Base-by-base conservation (phyloP, 805 yeast species). In the Ogataea naganishii region DNA sequence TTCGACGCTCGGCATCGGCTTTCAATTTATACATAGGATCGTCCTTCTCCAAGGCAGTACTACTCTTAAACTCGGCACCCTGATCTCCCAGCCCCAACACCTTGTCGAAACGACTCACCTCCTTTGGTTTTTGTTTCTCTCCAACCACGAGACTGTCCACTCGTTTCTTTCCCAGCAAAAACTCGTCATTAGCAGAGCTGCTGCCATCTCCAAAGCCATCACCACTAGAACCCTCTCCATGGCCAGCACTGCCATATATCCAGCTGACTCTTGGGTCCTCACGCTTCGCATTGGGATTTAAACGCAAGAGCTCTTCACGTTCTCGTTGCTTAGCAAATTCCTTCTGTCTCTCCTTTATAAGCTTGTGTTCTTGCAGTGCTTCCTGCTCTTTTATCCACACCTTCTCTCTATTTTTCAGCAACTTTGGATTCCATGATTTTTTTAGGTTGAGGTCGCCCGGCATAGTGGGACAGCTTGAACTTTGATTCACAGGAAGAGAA, bases 371-470 rank as follows among this genome's bases (percentile, higher is more conserved):
- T n/a, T 69, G 69, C 6, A 84, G 57, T 7, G 80, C 75, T 23
- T 78, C 78, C 47, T 83, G 86, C 47, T 92, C 96, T 31, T 63
- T 66, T 40, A 75, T 66, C 89, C 94, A 80, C 20, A 89, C 88
- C 46, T 78, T 81, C 40, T 77, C 78, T 56, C 79, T 85, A 62
- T 89, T 89, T 51, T 80, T 82, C 49, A 82, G 62, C 29, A 84
- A 64, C 27, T 80, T 88, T 3, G 98, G 96, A 53, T 89, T 85
- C 98, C 97, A 89, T 37, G 97, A 89, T 52, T 89, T 89, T 59
- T 89, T 81, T 33, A 88, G 56, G 51, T 89, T 89, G 38, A 89
- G 65, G 53, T 88, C 95, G 5, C 86, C 83, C 1, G 86, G 82
- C 54, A 46, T 46, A 2, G 12, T 5, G n/a, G 25, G n/a, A n/a